phyloP scores from a whole-genome alignment of 768 basidiomycete genomes.

The Mycena haematopus region DNA sequence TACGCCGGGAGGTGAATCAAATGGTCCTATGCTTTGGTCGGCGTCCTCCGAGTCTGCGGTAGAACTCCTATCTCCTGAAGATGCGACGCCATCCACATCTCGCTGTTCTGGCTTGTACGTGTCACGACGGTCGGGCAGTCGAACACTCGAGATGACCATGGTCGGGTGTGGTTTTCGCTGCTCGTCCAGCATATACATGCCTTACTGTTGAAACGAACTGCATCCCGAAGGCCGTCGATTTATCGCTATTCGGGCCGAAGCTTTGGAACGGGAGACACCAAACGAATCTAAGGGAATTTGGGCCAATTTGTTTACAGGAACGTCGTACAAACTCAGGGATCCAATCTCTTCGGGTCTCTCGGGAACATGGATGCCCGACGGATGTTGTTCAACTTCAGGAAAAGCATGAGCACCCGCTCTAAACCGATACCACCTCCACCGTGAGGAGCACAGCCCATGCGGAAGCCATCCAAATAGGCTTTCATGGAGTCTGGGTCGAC shows the following conservation, averaged over 20 bases:
- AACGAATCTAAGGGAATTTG: constrained; percentile 11
- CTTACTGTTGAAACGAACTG: constrained; percentile 17
- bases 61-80: constrained; percentile 33
- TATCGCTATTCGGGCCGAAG: constrained; percentile 16
- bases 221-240: background rate
- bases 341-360: constrained; percentile 93
- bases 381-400: constrained; percentile 96
- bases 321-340: constrained; percentile 61
- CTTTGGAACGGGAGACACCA: constrained; percentile 1
- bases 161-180: background rate
- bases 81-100: constrained; percentile 28
- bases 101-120: constrained; percentile 8
- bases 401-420: constrained; percentile 96
- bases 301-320: constrained; percentile 15
- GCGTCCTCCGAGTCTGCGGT: constrained; percentile 14
- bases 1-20: constrained; percentile 40
- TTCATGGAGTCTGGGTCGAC: constrained; percentile 94
- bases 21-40: constrained; percentile 28
- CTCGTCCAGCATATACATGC: background rate
- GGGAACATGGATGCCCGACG: constrained; percentile 94
- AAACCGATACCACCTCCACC: constrained; percentile 96
- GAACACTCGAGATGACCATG: constrained; percentile 5
- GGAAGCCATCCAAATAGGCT: constrained; percentile 93
- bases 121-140: background rate
- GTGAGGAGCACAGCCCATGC: constrained; percentile 93